Percentiles rank a stretch among this genome's conserved stretches.
Evolutionary conservation across 805 yeast species (phyloP).

Genomic region (Ogataea philodendri): DNA sequence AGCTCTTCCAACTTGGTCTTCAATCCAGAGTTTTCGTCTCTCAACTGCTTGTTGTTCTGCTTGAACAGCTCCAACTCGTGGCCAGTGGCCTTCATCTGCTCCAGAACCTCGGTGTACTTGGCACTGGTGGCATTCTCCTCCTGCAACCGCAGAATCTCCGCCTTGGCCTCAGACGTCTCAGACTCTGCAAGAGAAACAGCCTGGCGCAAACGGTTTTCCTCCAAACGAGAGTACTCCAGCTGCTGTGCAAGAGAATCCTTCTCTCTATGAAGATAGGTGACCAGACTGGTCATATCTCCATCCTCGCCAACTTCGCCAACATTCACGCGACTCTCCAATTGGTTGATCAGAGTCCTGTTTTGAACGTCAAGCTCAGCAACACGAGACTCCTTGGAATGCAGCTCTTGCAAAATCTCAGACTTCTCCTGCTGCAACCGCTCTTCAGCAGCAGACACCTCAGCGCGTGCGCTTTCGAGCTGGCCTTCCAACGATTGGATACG

Average conservation of each 20-base stretch:
- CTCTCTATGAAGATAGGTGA: conserved; percentile 66
- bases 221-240: conserved; percentile 50
- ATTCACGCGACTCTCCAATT: conserved; percentile 44
- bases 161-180: conserved; percentile 52
- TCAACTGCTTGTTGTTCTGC: conserved; percentile 29
- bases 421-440: conserved; percentile 47
- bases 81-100: conserved; percentile 28
- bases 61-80: conserved; percentile 31
- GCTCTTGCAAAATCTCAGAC: conserved; percentile 42
- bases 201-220: conserved; percentile 51
- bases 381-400: conserved; percentile 44
- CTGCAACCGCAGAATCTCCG: conserved; percentile 41
- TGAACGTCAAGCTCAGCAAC: conserved; percentile 62
- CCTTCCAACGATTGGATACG: conserved; percentile 38
- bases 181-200: conserved; percentile 44
- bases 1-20: conserved; percentile 15
- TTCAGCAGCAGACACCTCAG: conserved; percentile 36
- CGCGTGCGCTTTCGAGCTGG: conserved; percentile 35
- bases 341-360: conserved; percentile 64
- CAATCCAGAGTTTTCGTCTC: conserved; percentile 22
- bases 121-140: conserved; percentile 24
- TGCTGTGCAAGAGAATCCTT: conserved; percentile 68
- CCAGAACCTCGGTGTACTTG: conserved; percentile 22
- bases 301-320: conserved; percentile 20
- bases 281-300: conserved; percentile 48